Evolutionary conservation across 768 basidiomycete genomes (phyloP).

Genomic region (Russula compacta): DNA sequence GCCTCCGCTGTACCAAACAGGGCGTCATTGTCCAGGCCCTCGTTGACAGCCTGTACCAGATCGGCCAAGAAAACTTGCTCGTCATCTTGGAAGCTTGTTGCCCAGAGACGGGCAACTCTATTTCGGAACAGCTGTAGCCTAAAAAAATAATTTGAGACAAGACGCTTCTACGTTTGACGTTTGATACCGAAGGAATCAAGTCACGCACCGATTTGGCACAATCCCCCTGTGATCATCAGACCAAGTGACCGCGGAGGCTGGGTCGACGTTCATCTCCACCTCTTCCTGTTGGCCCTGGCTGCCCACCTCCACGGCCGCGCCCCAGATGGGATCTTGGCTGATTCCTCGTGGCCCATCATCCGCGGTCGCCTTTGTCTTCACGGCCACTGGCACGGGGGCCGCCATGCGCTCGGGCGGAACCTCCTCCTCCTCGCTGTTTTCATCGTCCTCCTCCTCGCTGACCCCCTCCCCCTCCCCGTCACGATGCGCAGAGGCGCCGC

Average conservation of each 20-base stretch:
- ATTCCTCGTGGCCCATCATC: conserved; percentile 23
- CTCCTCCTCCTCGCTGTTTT: conserved; percentile 40
- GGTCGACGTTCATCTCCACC: conserved; percentile 47
- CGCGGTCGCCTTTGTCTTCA: conserved; percentile 8
- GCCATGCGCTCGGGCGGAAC: conserved; percentile 40
- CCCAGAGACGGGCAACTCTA: conserved; percentile 64
- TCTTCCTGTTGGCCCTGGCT: conserved; percentile 38
- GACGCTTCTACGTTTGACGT: not conserved
- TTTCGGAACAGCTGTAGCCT: conserved; percentile 77
- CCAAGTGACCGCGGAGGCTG: conserved; percentile 30
- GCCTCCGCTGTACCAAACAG: conserved; percentile 82
- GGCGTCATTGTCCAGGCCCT: conserved; percentile 53
- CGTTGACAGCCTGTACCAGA: conserved; percentile 67
- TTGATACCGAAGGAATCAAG: too few species aligned
- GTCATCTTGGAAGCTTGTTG: conserved; percentile 57
- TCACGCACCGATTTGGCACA: conserved; percentile 49
- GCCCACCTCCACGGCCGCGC: conserved; percentile 33
- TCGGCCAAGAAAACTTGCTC: conserved; percentile 67
- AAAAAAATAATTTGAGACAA: not conserved
- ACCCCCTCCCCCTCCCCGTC: conserved; percentile 36
- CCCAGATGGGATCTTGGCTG: conserved; percentile 54
- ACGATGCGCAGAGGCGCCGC: conserved; percentile 34
- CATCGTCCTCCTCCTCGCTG: conserved; percentile 39
- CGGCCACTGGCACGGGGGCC: conserved; percentile 29
- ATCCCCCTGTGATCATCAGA: conserved; percentile 37